Conservation (phyloP, 2,329 filamentous ascomycete genomes). For the Calonectria pseudoreteaudii region DNA sequence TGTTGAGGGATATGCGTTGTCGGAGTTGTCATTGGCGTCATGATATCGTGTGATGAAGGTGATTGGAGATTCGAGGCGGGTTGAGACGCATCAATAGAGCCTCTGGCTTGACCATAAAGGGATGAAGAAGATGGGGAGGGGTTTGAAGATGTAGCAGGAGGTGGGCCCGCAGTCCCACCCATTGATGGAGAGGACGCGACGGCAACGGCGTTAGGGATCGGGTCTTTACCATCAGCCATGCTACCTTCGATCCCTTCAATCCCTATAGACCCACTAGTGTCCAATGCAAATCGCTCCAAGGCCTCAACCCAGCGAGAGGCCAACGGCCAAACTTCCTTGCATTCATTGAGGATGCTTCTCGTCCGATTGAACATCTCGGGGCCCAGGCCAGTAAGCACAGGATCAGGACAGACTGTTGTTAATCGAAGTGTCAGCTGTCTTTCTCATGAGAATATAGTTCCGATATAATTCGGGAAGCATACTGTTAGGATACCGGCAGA, state of each 20-base stretch:
- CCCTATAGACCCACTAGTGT: constrained; percentile 54
- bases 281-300: constrained; percentile 59
- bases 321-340: constrained; percentile 64
- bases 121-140: constrained; percentile 34
- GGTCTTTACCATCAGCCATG: constrained; percentile 62
- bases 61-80: constrained; percentile 26
- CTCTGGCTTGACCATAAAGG: constrained; percentile 25
- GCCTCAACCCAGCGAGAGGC: constrained; percentile 65
- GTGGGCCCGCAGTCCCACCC: neutral
- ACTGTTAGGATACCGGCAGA: constrained; percentile 64
- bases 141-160: neutral
- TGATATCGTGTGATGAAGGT: constrained; percentile 26
- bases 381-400: constrained; percentile 52
- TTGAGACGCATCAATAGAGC: constrained; percentile 24
- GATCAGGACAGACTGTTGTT: constrained; percentile 56
- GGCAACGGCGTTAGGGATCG: constrained; percentile 41
- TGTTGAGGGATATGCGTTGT: constrained; percentile 17
- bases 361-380: constrained; percentile 60
- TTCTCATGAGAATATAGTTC: neutral
- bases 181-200: constrained; percentile 14
- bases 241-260: constrained; percentile 58
- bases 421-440: constrained; percentile 22
- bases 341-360: constrained; percentile 59
- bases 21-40: constrained; percentile 29
- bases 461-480: constrained; percentile 34